Base-by-base conservation (phyloP, 441 rosid species). In the Eruca vesicaria region DNA sequence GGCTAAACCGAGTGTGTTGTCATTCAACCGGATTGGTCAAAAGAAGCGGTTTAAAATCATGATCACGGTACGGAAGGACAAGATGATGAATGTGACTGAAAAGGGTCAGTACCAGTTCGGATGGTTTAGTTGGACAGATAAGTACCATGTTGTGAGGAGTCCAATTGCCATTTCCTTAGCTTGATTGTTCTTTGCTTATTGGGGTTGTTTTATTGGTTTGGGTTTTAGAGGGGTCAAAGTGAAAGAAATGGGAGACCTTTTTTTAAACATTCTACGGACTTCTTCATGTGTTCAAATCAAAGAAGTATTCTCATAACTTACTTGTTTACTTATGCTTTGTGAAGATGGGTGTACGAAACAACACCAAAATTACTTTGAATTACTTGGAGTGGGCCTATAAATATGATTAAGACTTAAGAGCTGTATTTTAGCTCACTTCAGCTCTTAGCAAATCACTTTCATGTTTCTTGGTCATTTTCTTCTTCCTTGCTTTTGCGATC, bases 41-140 rank as follows among this genome's bases (percentile, higher is more conserved):
- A 85, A 79, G 85, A 79, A 63, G 71, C 81, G 85, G 71, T 93
- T 93, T 80, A 83, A 63, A 12, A 58, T 91, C 19, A 75, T 78
- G 6, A 65, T 93, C 32, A 71, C 15, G 21, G 79, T 74, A 6
- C 41, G 6, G n/a, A 26, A 10, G 9, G 7, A 36, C 14, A 43
- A 0, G 62, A 45, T 32, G 11, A 41, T 74, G 21, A 12, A 45
- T 48, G 10, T 43, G 59, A 52, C 56, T 41, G 83, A 66, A 36
- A 75, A 80, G 69, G 85, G 68, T 55, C 77, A 66, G 5, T 91
- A 88, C 75, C 86, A 31, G 7, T 93, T 93, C 73, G 98, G 98
- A 10, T 91, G 87, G 90, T 93, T 80, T 45, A 80, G 80, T 63
- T 93, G 94, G 94, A 73, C 79, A 10, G 87, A 90, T 78, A 81